Conservation (phyloP, 352 stramenopile species). For the Plasmopara halstedii region DNA sequence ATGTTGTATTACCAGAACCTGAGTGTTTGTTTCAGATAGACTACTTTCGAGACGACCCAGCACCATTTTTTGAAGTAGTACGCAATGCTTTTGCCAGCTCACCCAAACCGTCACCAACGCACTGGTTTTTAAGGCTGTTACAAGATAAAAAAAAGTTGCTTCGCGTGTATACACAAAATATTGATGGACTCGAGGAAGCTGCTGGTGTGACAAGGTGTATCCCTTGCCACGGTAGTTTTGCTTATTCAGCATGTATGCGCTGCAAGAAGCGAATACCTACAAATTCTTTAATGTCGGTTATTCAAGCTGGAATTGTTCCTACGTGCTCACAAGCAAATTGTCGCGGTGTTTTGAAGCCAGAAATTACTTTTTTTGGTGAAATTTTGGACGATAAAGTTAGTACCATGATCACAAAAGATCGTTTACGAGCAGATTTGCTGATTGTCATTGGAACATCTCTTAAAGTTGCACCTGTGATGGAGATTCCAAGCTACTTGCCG, state of each 20-base stretch:
- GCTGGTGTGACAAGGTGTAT: slow-evolving; percentile 91
- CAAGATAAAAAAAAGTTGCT: slow-evolving; percentile 89
- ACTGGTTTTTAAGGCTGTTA: slow-evolving; percentile 92
- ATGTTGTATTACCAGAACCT: slow-evolving; percentile 86
- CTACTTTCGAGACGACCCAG: slow-evolving; percentile 93
- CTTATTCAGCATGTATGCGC: slow-evolving; percentile 85
- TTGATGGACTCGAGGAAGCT: slow-evolving; percentile 92
- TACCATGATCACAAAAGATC: slow-evolving; percentile 61
- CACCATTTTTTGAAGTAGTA: slow-evolving; percentile 96
- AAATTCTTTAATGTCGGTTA: slow-evolving; percentile 54
- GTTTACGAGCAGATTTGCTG: slow-evolving; percentile 87
- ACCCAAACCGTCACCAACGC: slow-evolving; percentile 87
- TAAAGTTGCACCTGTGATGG: slow-evolving; percentile 93
- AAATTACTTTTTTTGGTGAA: slow-evolving; percentile 98
- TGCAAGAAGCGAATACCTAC: slow-evolving; percentile 63
- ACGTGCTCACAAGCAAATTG: slow-evolving; percentile 65
- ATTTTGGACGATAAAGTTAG: slow-evolving; percentile 85
- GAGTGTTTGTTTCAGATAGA: slow-evolving; percentile 99
- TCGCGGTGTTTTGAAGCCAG: slow-evolving; percentile 92
- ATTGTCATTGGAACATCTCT: slow-evolving; percentile 98
- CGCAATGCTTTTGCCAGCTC: slow-evolving; percentile 60
- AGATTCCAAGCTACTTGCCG: slow-evolving; percentile 81
- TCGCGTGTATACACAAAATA: slow-evolving; percentile 97
- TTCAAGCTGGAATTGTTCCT: slow-evolving; percentile 66
- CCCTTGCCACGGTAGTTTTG: slow-evolving; percentile 92